These are phyloP conservation scores for Cenchrus purpureus DNA, from an alignment of 176 grass and related monocot species.

Conservation along the genomic window DNA sequence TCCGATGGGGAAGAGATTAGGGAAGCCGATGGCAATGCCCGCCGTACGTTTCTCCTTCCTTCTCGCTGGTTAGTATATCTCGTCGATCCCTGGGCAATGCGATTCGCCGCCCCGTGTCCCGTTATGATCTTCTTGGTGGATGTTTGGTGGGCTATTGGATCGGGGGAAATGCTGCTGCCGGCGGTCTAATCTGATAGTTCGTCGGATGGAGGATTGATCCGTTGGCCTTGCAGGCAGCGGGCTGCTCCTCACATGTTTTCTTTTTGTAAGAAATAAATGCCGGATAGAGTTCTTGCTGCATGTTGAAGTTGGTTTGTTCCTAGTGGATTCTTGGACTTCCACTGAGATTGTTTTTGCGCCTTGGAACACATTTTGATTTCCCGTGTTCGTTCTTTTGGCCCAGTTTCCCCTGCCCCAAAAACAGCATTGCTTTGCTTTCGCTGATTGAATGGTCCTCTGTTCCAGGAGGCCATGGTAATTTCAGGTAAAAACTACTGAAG, in stretches of 20 bases:
- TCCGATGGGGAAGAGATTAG: constrained; percentile 35
- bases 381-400: not conserved
- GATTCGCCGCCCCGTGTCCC: not conserved
- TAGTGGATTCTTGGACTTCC: not conserved
- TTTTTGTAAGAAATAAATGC: not conserved
- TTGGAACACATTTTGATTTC: not conserved
- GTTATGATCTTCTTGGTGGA: not conserved
- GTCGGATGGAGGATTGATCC: not conserved
- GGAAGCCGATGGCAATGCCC: not conserved
- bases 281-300: not conserved
- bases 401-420: not conserved
- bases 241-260: not conserved
- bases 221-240: not conserved
- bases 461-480: not conserved
- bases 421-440: not conserved
- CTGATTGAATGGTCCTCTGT: not conserved
- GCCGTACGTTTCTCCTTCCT: not conserved
- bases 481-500: not conserved
- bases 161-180: not conserved
- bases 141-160: not conserved
- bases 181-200: not conserved
- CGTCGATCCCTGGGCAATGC: not conserved
- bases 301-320: not conserved
- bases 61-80: constrained; percentile 13
- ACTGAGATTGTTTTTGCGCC: not conserved